Evolutionary conservation across 2,329 filamentous ascomycete genomes (phyloP).

Genomic region (Mycocentrospora acerina): DNA sequence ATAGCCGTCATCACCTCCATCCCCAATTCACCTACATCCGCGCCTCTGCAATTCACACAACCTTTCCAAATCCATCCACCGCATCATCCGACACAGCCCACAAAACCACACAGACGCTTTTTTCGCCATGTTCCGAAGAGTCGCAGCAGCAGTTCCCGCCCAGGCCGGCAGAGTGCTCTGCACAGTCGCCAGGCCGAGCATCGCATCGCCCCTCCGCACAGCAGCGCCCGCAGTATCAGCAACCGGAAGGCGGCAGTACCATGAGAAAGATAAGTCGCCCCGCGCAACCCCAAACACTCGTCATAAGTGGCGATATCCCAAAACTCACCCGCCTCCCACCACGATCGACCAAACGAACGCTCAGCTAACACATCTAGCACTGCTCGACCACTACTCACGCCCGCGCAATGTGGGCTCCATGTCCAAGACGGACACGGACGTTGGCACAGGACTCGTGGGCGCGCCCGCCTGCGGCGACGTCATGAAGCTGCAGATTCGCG

Average conservation of each 20-base stretch:
- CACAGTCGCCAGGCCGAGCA: conserved; percentile 51
- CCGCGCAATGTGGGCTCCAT: conserved; percentile 79
- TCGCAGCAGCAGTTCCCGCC: conserved; percentile 56
- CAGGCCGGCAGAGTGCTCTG: conserved; percentile 54
- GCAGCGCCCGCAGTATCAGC: conserved; percentile 45
- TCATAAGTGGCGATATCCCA: conserved; percentile 15
- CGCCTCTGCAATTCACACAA: conserved; percentile 11
- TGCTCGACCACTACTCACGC: conserved; percentile 78
- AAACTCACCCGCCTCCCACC: conserved; percentile 2
- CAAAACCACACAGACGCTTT: conserved; percentile 16
- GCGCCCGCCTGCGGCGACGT: conserved; percentile 91
- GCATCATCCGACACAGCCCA: conserved; percentile 2
- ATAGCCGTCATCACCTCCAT: conserved; percentile 23
- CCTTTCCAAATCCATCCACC: conserved; percentile 14
- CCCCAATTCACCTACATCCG: conserved; percentile 23
- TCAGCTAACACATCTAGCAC: conserved; percentile 48
- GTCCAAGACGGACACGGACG: conserved; percentile 76
- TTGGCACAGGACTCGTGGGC: conserved; percentile 87
- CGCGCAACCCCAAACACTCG: conserved; percentile 3
- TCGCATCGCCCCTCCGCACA: conserved; percentile 49
- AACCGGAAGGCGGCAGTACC: conserved; percentile 55
- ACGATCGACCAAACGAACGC: conserved; percentile 12
- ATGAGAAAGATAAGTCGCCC: conserved; percentile 63
- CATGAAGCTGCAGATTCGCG: conserved; percentile 91
- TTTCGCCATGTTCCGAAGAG: conserved; percentile 60